A percentile compares a stretch with the other conserved stretches of the same genome.
Evolutionary conservation across 1,284 basidiomycete species (phyloP).

Genomic region (Trametes versicolor): DNA sequence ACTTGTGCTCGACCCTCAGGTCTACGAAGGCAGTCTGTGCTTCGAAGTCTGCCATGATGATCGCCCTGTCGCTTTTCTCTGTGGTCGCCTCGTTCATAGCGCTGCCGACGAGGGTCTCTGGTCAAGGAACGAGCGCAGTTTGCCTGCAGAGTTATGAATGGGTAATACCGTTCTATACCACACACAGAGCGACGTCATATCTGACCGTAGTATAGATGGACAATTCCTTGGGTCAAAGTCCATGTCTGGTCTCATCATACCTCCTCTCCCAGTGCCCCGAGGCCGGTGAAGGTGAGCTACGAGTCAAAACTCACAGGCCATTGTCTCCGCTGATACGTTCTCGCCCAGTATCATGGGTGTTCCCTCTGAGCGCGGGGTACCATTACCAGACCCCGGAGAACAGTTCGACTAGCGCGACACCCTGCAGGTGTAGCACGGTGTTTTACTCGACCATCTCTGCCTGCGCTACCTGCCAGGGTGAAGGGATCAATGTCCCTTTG

Average conservation of each 20-base stretch:
- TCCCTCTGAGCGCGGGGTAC: constrained; percentile 17
- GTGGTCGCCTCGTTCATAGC: constrained; percentile 6
- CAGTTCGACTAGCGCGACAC: constrained; percentile 18
- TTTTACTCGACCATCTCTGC: constrained; percentile 26
- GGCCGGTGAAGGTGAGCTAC: not conserved
- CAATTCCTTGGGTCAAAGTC: constrained; percentile 30
- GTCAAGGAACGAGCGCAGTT: constrained; percentile 26
- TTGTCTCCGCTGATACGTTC: too few species aligned
- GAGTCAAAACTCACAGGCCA: too few species aligned
- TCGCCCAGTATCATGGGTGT: constrained; percentile 24
- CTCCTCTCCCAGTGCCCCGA: constrained; percentile 29
- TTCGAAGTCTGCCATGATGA: constrained; percentile 12
- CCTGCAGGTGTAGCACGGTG: constrained; percentile 30
- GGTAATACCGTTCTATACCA: constrained; percentile 7
- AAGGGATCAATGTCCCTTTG: constrained; percentile 16
- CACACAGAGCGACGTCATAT: not conserved
- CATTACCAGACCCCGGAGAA: constrained; percentile 27
- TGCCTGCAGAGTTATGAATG: constrained; percentile 21
- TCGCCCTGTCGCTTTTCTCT: constrained; percentile 9
- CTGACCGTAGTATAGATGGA: constrained; percentile 19
- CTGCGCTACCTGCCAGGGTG: constrained; percentile 28
- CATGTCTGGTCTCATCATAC: constrained; percentile 29
- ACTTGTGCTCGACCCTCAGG: not conserved
- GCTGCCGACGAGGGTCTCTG: not conserved
- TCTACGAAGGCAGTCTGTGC: not conserved